Conservation (phyloP, 352 stramenopile genomes). For the Elongisporangium prolatum region DNA sequence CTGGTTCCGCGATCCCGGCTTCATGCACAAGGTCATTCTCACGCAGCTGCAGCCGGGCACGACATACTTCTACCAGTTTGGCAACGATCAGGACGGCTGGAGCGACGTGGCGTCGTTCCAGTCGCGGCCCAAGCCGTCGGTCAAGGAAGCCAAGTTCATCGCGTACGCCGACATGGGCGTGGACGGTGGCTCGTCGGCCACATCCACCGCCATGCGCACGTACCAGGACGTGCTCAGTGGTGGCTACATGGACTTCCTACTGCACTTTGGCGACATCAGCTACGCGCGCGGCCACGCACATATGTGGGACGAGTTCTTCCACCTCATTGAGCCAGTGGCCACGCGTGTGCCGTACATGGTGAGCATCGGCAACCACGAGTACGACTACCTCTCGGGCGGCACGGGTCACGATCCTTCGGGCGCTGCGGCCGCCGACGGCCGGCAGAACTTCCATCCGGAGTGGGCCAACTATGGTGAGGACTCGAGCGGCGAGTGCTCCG, state of each 20-base stretch:
- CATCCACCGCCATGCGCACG: conserved; percentile 53
- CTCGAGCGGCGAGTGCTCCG: conserved; percentile 68
- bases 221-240: conserved; percentile 51
- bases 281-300: conserved; percentile 56
- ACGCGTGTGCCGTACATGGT: conserved; percentile 77
- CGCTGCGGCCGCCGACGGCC: conserved; percentile 31
- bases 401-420: conserved; percentile 48
- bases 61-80: conserved; percentile 78
- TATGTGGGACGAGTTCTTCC: conserved; percentile 76
- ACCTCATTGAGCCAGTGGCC: conserved; percentile 61
- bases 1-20: conserved; percentile 71
- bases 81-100: conserved; percentile 71
- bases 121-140: conserved; percentile 23
- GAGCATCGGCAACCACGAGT: conserved; percentile 79
- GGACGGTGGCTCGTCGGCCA: conserved; percentile 45
- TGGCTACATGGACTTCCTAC: conserved; percentile 67
- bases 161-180: conserved; percentile 83
- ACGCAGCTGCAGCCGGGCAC: conserved; percentile 26
- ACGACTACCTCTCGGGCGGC: conserved; percentile 60
- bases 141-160: conserved; percentile 64
- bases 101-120: conserved; percentile 62
- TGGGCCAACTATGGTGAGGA: conserved; percentile 75
- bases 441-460: conserved; percentile 61
- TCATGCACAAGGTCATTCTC: conserved; percentile 78
- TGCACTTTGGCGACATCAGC: conserved; percentile 77